These are phyloP conservation scores for Pleomassaria siparia DNA, from an alignment of 2,329 filamentous ascomycete genomes.

Conservation along the genomic window DNA sequence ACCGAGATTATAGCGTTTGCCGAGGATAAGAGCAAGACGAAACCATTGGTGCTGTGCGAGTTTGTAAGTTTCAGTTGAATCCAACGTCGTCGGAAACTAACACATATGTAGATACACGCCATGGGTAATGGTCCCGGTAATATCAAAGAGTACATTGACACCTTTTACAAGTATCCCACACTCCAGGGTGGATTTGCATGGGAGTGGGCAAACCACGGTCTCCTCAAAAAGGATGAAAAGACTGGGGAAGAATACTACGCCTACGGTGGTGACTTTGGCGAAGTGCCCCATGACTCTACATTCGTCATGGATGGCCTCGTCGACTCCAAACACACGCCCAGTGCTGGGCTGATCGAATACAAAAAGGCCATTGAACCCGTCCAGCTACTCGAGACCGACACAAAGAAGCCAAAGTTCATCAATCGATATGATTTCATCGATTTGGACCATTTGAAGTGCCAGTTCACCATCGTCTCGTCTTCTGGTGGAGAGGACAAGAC, in stretches of 20 bases:
- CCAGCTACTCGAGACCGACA: conserved; percentile 27
- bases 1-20: conserved; percentile 54
- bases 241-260: conserved; percentile 45
- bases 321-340: conserved; percentile 45
- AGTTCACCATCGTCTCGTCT: conserved; percentile 17
- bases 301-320: conserved; percentile 50
- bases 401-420: conserved; percentile 30
- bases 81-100: background rate
- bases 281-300: conserved; percentile 45
- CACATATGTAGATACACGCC: conserved; percentile 50
- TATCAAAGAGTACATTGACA: conserved; percentile 67
- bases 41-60: conserved; percentile 62
- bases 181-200: conserved; percentile 63
- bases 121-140: conserved; percentile 76
- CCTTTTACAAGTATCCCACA: conserved; percentile 61
- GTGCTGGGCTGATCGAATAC: conserved; percentile 46
- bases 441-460: conserved; percentile 37
- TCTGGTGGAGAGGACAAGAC: conserved; percentile 3
- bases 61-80: conserved; percentile 44
- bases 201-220: conserved; percentile 51
- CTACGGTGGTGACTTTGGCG: conserved; percentile 49
- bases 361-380: conserved; percentile 50
- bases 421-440: conserved; percentile 41
- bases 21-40: conserved; percentile 41
- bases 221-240: conserved; percentile 43